Conservation (phyloP, 208 protist species). For the Leishmania major region DNA sequence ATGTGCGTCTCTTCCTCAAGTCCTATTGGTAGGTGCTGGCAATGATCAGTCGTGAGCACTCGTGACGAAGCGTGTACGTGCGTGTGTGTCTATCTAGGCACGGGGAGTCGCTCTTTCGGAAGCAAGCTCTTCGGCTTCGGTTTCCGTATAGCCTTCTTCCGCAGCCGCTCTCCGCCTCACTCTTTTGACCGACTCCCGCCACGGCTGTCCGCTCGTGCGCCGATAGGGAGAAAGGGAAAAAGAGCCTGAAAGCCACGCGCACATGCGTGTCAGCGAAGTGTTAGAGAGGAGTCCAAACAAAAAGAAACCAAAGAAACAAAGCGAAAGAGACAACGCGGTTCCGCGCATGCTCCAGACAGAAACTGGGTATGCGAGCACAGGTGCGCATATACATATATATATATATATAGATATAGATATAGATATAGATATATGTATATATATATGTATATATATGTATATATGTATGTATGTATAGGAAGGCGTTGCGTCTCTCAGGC, state of each 20-base stretch:
- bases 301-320: background rate
- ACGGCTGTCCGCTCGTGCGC: background rate
- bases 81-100: background rate
- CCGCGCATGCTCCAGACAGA: background rate
- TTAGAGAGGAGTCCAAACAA: background rate
- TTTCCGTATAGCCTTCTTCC: background rate
- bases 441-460: background rate
- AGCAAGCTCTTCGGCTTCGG: background rate
- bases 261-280: background rate
- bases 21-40: background rate
- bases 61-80: background rate
- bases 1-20: background rate
- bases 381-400: background rate
- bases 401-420: background rate
- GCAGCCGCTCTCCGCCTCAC: background rate
- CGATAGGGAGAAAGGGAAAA: background rate
- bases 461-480: background rate
- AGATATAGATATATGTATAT: background rate
- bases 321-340: background rate
- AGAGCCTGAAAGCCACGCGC: background rate
- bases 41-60: background rate
- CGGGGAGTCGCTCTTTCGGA: background rate
- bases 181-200: background rate
- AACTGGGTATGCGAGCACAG: background rate
- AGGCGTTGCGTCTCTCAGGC: background rate